phyloP scores from a whole-genome alignment of 148 eudicot species.

The Hydrangea macrophylla region DNA sequence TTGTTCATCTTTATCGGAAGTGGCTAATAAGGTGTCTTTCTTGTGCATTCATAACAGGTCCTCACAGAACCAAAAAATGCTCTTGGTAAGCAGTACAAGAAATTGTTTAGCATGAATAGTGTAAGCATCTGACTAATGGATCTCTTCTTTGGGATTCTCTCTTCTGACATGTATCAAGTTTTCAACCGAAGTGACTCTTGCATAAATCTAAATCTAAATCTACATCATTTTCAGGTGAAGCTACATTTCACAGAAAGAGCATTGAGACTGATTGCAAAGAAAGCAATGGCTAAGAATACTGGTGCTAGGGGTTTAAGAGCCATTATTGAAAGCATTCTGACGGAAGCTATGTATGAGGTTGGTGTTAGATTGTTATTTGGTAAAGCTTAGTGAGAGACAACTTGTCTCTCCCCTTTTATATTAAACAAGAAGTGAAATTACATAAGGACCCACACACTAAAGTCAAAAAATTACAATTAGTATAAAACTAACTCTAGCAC shows the following conservation, averaged over 20 bases:
- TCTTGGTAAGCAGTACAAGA: constrained; percentile 91
- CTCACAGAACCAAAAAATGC: constrained; percentile 92
- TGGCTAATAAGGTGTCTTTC: not conserved
- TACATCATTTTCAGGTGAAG: constrained; percentile 38
- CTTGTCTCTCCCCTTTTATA: no score
- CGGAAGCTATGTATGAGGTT: constrained; percentile 68
- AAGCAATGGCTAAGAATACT: constrained; percentile 54
- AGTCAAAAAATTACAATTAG: no score
- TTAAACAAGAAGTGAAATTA: no score
- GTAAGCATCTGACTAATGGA: constrained; percentile 41
- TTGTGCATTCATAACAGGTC: constrained; percentile 44
- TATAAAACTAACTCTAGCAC: no score
- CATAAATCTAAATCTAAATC: constrained; percentile 4
- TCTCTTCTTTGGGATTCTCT: not conserved
- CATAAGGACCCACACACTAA: no score
- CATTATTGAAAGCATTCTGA: constrained; percentile 47
- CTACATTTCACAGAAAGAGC: constrained; percentile 49
- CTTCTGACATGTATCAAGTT: not conserved
- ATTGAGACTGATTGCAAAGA: constrained; percentile 39
- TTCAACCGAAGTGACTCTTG: not conserved
- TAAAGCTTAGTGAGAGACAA: no score
- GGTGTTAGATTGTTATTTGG: no score
- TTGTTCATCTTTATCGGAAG: not conserved
- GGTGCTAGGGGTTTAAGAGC: constrained; percentile 66
- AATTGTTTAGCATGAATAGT: constrained; percentile 82